Evolutionary conservation across 352 stramenopile genomes (phyloP).

Genomic region (Peronospora farinosa): DNA sequence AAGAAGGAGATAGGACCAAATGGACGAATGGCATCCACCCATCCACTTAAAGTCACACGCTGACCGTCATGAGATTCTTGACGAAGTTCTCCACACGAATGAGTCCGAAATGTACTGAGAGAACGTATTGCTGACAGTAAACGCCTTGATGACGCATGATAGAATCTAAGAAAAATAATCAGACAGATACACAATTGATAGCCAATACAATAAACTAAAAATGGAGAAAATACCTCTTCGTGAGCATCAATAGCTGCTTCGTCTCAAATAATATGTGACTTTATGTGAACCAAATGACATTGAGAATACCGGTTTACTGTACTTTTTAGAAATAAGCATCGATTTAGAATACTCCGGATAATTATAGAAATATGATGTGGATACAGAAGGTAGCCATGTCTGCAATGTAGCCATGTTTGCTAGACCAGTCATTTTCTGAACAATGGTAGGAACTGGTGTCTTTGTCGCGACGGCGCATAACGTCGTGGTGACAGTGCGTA

Average conservation of each 20-base stretch:
- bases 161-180: constrained; percentile 14
- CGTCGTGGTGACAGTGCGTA: constrained; percentile 44
- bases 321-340: no score
- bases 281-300: background rate
- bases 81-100: constrained; percentile 72
- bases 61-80: constrained; percentile 43
- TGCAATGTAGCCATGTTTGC: constrained; percentile 17
- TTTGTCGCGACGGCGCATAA: constrained; percentile 37
- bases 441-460: constrained; percentile 30
- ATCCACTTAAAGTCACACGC: constrained; percentile 66
- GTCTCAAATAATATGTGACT: background rate
- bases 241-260: constrained; percentile 31
- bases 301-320: background rate
- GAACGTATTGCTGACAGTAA: constrained; percentile 13
- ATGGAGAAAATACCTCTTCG: constrained; percentile 21
- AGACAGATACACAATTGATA: background rate
- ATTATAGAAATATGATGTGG: no score
- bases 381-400: background rate
- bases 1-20: constrained; percentile 81
- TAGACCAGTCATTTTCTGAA: constrained; percentile 17
- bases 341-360: no score
- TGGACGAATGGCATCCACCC: constrained; percentile 69
- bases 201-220: background rate
- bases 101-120: constrained; percentile 53
- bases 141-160: constrained; percentile 2